These are phyloP conservation scores for Microdochium trichocladiopsis DNA, from an alignment of 2,329 filamentous ascomycete genomes.

Conservation along the genomic window DNA sequence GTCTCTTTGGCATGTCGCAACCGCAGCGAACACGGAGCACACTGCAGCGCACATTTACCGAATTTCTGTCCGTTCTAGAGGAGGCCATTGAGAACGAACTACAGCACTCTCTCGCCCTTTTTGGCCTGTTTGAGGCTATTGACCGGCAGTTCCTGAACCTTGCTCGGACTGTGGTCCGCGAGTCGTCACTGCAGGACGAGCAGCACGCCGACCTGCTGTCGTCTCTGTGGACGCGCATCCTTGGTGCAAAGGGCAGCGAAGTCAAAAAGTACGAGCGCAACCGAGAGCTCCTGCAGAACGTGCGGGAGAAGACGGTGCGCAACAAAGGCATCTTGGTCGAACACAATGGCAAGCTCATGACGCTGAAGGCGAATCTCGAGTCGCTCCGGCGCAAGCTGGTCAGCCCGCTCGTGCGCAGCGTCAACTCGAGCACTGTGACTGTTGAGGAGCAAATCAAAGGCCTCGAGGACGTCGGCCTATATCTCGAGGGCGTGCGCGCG, in stretches of 20 bases:
- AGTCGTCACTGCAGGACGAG: constrained; percentile 74
- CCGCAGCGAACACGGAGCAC: constrained; percentile 75
- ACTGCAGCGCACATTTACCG: constrained; percentile 79
- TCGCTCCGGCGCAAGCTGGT: constrained; percentile 77
- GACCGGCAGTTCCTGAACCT: constrained; percentile 87
- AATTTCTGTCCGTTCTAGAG: constrained; percentile 81
- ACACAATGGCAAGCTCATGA: constrained; percentile 77
- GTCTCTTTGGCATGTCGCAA: constrained; percentile 71
- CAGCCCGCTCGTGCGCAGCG: constrained; percentile 69
- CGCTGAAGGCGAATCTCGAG: constrained; percentile 81
- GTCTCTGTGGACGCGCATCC: constrained; percentile 77
- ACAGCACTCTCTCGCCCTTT: constrained; percentile 70
- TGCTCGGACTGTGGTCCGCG: constrained; percentile 76
- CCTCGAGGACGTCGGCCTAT: constrained; percentile 70
- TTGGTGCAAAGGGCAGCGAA: constrained; percentile 63
- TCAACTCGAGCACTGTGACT: constrained; percentile 60
- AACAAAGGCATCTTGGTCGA: constrained; percentile 84
- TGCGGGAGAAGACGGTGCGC: constrained; percentile 74
- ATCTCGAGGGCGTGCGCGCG: constrained; percentile 68
- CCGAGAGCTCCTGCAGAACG: constrained; percentile 67
- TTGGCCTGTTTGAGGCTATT: constrained; percentile 85
- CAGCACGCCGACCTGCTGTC: constrained; percentile 75
- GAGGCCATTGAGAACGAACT: constrained; percentile 83
- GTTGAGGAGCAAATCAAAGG: constrained; percentile 83
- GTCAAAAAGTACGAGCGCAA: constrained; percentile 93